A percentile compares a stretch with the other conserved stretches of the same genome.
Evolutionary conservation across 352 stramenopile genomes (phyloP).

Genomic region (Elongisporangium senticosum): DNA sequence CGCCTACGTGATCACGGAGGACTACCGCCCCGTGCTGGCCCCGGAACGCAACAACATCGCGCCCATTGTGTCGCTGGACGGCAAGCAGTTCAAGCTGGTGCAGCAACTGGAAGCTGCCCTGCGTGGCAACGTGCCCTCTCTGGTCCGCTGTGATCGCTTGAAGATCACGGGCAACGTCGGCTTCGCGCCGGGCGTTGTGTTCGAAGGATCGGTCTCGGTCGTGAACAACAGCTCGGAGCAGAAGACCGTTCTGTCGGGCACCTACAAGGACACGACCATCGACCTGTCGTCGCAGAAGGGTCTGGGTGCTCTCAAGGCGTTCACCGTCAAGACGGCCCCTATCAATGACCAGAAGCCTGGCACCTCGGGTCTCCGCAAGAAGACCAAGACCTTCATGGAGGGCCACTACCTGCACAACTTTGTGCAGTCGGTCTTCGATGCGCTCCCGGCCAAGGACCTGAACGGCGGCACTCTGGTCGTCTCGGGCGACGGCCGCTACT

Average conservation of each 20-base stretch:
- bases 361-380: slow-evolving; percentile 98
- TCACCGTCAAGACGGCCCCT: slow-evolving; percentile 82
- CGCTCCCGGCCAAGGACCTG: slow-evolving; percentile 92
- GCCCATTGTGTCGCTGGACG: slow-evolving; percentile 94
- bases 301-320: slow-evolving; percentile 86
- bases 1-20: slow-evolving; percentile 96
- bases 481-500: slow-evolving; percentile 93
- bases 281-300: slow-evolving; percentile 93
- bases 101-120: slow-evolving; percentile 95
- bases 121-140: slow-evolving; percentile 90
- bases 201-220: slow-evolving; percentile 91
- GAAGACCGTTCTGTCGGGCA: slow-evolving; percentile 92
- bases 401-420: slow-evolving; percentile 98
- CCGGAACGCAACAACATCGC: slow-evolving; percentile 92
- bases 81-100: slow-evolving; percentile 98
- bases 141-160: slow-evolving; percentile 94
- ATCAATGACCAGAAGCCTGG: slow-evolving; percentile 96
- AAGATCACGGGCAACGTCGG: slow-evolving; percentile 94
- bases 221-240: slow-evolving; percentile 95
- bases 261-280: slow-evolving; percentile 94
- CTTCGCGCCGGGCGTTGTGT: slow-evolving; percentile 89
- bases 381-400: slow-evolving; percentile 98
- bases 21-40: slow-evolving; percentile 93
- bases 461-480: slow-evolving; percentile 95
- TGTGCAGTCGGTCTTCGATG: slow-evolving; percentile 96